Percentiles rank a stretch among this genome's conserved stretches.
phyloP scores from a whole-genome alignment of 2,329 filamentous ascomycete genomes.

The Hypocrella siamensis region DNA sequence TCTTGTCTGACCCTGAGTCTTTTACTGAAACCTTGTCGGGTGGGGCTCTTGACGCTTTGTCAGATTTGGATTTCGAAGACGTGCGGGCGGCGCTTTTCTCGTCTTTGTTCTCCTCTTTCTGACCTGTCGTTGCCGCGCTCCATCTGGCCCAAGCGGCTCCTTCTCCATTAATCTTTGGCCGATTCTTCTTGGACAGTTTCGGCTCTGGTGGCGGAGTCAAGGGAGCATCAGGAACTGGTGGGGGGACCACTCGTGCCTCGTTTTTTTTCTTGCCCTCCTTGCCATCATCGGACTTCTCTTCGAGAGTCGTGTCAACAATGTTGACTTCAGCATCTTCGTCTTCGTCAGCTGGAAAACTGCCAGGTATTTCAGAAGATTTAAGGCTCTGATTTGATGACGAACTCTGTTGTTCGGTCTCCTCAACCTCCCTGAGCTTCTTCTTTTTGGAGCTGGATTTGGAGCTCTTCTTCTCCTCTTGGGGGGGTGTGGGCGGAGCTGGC shows the following conservation, averaged over 20 bases:
- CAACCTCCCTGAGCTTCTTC: slow-evolving; percentile 21
- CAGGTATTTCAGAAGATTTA: slow-evolving; percentile 19
- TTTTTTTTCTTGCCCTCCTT: slow-evolving; percentile 19
- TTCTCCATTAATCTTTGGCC: slow-evolving; percentile 59
- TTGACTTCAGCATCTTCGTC: slow-evolving; percentile 34
- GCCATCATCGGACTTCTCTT: slow-evolving; percentile 17
- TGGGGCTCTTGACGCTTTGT: slow-evolving; percentile 39
- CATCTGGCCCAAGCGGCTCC: slow-evolving; percentile 61
- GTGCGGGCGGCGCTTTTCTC: slow-evolving; percentile 5
- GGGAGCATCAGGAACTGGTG: slow-evolving; percentile 30
- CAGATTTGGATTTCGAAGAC: slow-evolving; percentile 50
- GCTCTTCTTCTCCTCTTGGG: slow-evolving; percentile 8
- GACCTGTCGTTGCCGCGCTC: slow-evolving; percentile 37
- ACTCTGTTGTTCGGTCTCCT: slow-evolving; percentile 14
- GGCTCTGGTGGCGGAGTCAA: slow-evolving; percentile 36
- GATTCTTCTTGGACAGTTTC: slow-evolving; percentile 56
- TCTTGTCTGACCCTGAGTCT: slow-evolving; percentile 60
- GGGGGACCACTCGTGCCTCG: slow-evolving; percentile 24
- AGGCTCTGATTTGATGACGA: slow-evolving; percentile 17
- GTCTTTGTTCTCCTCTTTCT: slow-evolving; percentile 26
- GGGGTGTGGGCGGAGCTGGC: slow-evolving; percentile 20
- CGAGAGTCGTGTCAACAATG: slow-evolving; percentile 32
- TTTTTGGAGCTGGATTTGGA: slow-evolving; percentile 26
- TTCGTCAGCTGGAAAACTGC: slow-evolving; percentile 40
- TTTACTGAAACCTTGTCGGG: slow-evolving; percentile 45